Base-by-base conservation (phyloP, 2,329 filamentous ascomycete genomes). In the Aspergillus unguis region DNA sequence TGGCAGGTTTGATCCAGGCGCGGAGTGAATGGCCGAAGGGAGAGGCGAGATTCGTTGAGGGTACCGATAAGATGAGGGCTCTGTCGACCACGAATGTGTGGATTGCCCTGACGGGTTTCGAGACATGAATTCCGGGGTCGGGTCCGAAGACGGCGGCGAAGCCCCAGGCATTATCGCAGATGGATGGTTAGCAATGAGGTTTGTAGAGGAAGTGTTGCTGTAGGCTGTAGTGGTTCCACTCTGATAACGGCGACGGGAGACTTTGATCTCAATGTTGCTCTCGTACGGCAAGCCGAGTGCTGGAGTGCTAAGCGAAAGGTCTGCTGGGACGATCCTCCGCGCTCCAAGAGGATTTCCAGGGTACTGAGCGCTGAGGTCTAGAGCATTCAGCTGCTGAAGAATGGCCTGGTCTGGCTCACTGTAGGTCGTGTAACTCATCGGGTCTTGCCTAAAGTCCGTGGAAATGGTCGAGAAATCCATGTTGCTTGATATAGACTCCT, bases 81-180 rank as follows among this genome's bases (percentile, higher is more conserved):
- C 71, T 5, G 71, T 72, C 10, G 65, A 62, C 65, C 68, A 67
- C 4, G 70, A 73, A 17, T 66, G 62, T 23, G 65, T 61, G 5
- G 71, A 73, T 40, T 67, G 62, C 2, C 55, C 58, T 0, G 71
- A 73, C 6, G 64, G 59, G 11, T 63, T 59, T 32, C 71, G 69
- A 2, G 70, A 67, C 58, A 74, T 67, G 3, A 66, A 59, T 38
- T 68, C 68, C 1, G 62, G 44, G 3, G 54, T 56, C 1, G 62
- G 60, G 28, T 73, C 70, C 5, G 67, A 67, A 7, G 61, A 58
- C 6, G 65, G 60, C 9, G 67, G 62, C 3, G 66, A 62, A n/a
- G 62, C 51, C 4, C 65, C 64, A 1, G 69, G 69, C 65, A 71
- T 65, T 28, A 71, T 62, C 2, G 67, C 67, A 31, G 69, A 70